A percentile compares a stretch with the other conserved stretches of the same genome.
These are phyloP conservation scores for Syzygium oleosum DNA, from an alignment of 345 rosid species.

Conservation along the genomic window DNA sequence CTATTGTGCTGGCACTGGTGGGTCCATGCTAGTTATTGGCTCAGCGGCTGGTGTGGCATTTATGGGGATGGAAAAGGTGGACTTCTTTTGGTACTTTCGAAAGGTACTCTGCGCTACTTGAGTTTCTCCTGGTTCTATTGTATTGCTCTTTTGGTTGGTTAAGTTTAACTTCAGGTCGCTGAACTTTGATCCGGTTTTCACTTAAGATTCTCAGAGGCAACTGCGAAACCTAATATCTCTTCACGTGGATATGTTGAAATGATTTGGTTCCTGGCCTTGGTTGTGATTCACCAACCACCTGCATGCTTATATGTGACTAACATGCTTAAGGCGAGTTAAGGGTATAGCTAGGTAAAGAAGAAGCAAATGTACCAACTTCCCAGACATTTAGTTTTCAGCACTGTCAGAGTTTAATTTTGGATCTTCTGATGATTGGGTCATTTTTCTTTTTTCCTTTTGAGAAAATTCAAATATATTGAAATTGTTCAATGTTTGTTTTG, in stretches of 20 bases:
- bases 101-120: slow-evolving; percentile 36
- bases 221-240: not conserved
- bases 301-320: not conserved
- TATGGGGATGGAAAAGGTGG: slow-evolving; percentile 99
- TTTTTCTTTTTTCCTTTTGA: not conserved
- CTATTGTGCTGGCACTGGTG: slow-evolving; percentile 94
- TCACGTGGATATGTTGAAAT: not conserved
- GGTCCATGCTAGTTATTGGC: slow-evolving; percentile 86
- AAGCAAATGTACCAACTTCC: not conserved
- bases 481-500: not conserved
- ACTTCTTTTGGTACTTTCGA: slow-evolving; percentile 91
- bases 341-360: not conserved
- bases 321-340: not conserved
- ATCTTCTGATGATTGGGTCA: not conserved
- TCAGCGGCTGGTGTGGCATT: slow-evolving; percentile 97
- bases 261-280: not conserved
- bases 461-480: not conserved
- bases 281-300: not conserved
- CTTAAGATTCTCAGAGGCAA: not conserved
- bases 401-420: not conserved
- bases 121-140: not conserved
- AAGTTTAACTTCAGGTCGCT: not conserved
- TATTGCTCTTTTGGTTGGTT: not conserved
- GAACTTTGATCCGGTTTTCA: not conserved
- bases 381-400: not conserved